These are phyloP conservation scores for Aspergillus egyptiacus DNA, from an alignment of 495 filamentous ascomycete species.

Conservation along the genomic window DNA sequence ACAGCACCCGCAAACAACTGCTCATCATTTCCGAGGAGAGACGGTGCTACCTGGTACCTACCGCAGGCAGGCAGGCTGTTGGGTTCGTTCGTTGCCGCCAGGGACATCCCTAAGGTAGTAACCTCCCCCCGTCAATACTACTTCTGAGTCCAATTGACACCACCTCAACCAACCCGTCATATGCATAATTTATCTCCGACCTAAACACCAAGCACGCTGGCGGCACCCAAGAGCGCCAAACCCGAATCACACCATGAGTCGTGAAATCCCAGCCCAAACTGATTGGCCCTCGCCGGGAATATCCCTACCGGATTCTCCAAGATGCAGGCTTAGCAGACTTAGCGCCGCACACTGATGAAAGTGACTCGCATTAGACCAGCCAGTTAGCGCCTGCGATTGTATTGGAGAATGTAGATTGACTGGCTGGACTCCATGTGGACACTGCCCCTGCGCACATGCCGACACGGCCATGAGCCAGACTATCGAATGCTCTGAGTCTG, in stretches of 20 bases:
- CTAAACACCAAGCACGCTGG: not conserved
- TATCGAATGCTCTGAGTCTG: no score
- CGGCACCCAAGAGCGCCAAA: not conserved
- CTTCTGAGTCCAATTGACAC: no score
- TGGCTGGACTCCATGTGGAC: constrained; percentile 3
- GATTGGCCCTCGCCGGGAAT: not conserved
- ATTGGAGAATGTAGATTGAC: no score
- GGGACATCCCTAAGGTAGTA: no score
- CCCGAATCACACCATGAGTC: not conserved
- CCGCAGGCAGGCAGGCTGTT: no score
- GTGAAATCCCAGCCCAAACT: not conserved
- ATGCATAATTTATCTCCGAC: not conserved
- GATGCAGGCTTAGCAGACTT: not conserved
- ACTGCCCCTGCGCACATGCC: no score
- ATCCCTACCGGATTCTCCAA: not conserved
- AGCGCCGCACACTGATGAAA: not conserved
- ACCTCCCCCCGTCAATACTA: no score
- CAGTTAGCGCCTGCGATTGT: constrained; percentile 1
- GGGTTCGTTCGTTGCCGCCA: no score
- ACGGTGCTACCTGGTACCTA: no score
- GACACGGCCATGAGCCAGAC: no score
- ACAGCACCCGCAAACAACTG: no score
- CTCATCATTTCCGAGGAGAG: no score
- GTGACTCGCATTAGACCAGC: constrained; percentile 6
- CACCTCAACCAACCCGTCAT: not conserved